Evolutionary conservation across 805 yeast genomes (phyloP).

Genomic region (Hanseniaspora taiwanica): DNA sequence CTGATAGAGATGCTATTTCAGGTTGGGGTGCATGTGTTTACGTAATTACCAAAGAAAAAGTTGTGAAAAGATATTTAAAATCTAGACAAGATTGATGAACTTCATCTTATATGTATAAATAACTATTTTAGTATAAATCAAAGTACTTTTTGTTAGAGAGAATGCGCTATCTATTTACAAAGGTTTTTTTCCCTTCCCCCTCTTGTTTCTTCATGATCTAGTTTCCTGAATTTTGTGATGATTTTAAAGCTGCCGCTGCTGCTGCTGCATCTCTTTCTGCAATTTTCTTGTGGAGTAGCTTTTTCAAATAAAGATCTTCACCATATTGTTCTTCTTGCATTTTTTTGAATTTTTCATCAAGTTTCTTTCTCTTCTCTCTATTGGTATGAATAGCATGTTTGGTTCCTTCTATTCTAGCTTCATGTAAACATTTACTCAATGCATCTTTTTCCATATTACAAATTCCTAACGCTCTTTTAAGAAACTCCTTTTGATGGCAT

Average conservation of each 20-base stretch:
- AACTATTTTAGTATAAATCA: too few species aligned
- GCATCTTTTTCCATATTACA: slow-evolving; percentile 80
- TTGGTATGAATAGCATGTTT: slow-evolving; percentile 39
- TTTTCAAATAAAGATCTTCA: slow-evolving; percentile 54
- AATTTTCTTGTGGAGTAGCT: slow-evolving; percentile 44
- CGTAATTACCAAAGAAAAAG: slow-evolving; percentile 82
- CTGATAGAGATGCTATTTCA: slow-evolving; percentile 90
- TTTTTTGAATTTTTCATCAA: slow-evolving; percentile 45
- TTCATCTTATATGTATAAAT: too few species aligned
- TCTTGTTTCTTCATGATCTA: not conserved
- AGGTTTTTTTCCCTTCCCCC: too few species aligned
- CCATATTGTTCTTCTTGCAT: slow-evolving; percentile 72
- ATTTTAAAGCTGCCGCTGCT: too few species aligned
- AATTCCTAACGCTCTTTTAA: slow-evolving; percentile 61
- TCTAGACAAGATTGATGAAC: slow-evolving; percentile 78
- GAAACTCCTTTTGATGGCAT: slow-evolving; percentile 63
- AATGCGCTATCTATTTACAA: too few species aligned
- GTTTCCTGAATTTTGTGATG: slow-evolving; percentile 2
- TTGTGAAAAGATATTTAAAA: slow-evolving; percentile 72
- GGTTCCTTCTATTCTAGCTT: slow-evolving; percentile 53
- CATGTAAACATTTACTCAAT: slow-evolving; percentile 65
- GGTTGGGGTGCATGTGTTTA: slow-evolving; percentile 99
- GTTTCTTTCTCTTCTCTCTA: slow-evolving; percentile 39
- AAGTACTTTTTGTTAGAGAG: too few species aligned
- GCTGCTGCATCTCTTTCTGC: slow-evolving; percentile 20